Evolutionary conservation across 768 basidiomycete genomes (phyloP).

Genomic region (Collybiopsis luxurians): DNA sequence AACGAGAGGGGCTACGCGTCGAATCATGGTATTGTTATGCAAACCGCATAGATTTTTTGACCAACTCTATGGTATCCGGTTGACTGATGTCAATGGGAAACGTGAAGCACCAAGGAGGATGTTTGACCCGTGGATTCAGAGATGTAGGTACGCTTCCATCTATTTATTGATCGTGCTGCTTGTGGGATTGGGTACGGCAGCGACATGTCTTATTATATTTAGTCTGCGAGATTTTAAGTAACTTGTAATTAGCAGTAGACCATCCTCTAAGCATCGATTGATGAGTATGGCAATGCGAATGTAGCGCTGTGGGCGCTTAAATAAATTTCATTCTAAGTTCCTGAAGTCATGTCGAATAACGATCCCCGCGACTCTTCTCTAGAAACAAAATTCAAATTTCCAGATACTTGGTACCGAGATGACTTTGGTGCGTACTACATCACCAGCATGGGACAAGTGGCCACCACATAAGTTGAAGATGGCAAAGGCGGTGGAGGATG

Average conservation of each 20-base stretch:
- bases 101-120: constrained; percentile 44
- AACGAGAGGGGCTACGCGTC: constrained; percentile 13
- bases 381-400: constrained; percentile 56
- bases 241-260: too few relatives aligned
- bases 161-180: constrained; percentile 22
- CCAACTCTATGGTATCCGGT: constrained; percentile 41
- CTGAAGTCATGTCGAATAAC: constrained; percentile 27
- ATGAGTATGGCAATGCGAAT: neutral
- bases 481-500: too few relatives aligned
- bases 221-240: neutral
- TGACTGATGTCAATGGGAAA: constrained; percentile 40
- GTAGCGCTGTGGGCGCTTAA: neutral
- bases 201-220: constrained; percentile 11
- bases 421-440: constrained; percentile 41
- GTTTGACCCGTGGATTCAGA: constrained; percentile 59
- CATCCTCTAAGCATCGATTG: too few relatives aligned
- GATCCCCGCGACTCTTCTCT: constrained; percentile 68
- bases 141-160: constrained; percentile 56
- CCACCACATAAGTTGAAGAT: too few relatives aligned
- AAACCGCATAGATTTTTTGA: constrained; percentile 45
- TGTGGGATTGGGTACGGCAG: constrained; percentile 9
- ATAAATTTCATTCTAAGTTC: neutral
- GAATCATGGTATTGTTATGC: constrained; percentile 32
- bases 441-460: too few relatives aligned
- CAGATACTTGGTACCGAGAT: constrained; percentile 64